phyloP scores from a whole-genome alignment of 495 filamentous ascomycete genomes.

The Cercophora samala region DNA sequence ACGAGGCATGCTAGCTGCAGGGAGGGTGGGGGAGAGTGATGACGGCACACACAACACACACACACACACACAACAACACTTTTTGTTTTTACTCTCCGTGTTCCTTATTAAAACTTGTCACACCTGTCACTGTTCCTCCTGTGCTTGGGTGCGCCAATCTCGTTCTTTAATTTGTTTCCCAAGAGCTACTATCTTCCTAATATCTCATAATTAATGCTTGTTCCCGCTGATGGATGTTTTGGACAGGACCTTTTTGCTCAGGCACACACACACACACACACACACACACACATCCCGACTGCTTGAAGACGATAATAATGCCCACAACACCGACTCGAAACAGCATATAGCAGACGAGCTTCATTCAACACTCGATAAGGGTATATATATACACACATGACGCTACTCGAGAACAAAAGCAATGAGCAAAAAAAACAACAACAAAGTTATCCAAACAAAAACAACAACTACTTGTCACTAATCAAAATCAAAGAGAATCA shows the following conservation, averaged over 20 bases:
- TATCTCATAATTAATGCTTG: too few relatives aligned
- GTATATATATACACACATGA: background rate
- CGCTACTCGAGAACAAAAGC: background rate
- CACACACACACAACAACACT: too few relatives aligned
- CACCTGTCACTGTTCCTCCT: too few relatives aligned
- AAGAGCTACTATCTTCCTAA: too few relatives aligned
- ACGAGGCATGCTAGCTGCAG: background rate
- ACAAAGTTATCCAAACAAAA: background rate
- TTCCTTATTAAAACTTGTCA: too few relatives aligned
- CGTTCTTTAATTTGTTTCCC: too few relatives aligned
- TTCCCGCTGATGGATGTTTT: too few relatives aligned
- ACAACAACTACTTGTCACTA: background rate
- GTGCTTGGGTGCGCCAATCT: too few relatives aligned
- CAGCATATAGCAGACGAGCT: background rate
- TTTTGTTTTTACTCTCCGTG: too few relatives aligned
- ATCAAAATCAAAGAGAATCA: background rate
- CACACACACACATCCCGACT: too few relatives aligned
- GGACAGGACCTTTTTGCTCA: too few relatives aligned
- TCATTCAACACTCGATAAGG: background rate
- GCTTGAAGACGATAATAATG: background rate
- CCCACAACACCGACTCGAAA: background rate
- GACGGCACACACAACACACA: background rate
- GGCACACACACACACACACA: too few relatives aligned
- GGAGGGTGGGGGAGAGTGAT: background rate
- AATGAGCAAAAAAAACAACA: background rate